phyloP scores from a whole-genome alignment of 441 rosid genomes.

The Kokia cookei region DNA sequence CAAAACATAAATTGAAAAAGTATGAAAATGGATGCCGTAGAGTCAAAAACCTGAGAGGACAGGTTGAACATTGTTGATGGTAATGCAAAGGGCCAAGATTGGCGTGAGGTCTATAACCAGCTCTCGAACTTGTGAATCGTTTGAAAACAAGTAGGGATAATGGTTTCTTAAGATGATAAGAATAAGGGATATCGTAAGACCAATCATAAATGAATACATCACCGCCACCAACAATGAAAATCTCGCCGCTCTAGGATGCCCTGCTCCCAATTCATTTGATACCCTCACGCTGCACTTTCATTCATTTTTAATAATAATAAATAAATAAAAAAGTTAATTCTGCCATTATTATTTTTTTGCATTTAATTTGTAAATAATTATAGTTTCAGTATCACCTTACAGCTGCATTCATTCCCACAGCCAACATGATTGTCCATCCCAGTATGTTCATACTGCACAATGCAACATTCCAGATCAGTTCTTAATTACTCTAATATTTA shows the following conservation, averaged over 20 bases:
- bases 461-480: not conserved
- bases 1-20: not conserved
- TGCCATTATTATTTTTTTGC: not conserved
- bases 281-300: slow-evolving; percentile 53
- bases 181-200: slow-evolving; percentile 30
- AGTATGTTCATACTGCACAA: slow-evolving; percentile 60
- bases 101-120: slow-evolving; percentile 72
- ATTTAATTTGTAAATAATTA: too few relatives aligned
- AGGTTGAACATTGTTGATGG: slow-evolving; percentile 64
- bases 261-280: slow-evolving; percentile 76
- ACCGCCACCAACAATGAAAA: slow-evolving; percentile 61
- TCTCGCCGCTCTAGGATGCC: slow-evolving; percentile 62
- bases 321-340: not conserved
- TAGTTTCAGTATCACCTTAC: slow-evolving; percentile 34
- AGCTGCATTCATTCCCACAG: slow-evolving; percentile 71
- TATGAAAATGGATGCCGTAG: not conserved
- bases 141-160: slow-evolving; percentile 54
- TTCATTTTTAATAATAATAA: not conserved
- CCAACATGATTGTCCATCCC: slow-evolving; percentile 65
- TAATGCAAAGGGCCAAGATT: slow-evolving; percentile 52
- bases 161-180: slow-evolving; percentile 33
- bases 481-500: too few relatives aligned
- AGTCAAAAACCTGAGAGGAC: slow-evolving; percentile 69
- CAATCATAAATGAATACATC: slow-evolving; percentile 40
- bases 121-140: slow-evolving; percentile 32